A percentile compares a stretch with the other conserved stretches of the same genome.
These are phyloP conservation scores for Begonia peltatifolia DNA, from an alignment of 306 rosid species.

Conservation along the genomic window DNA sequence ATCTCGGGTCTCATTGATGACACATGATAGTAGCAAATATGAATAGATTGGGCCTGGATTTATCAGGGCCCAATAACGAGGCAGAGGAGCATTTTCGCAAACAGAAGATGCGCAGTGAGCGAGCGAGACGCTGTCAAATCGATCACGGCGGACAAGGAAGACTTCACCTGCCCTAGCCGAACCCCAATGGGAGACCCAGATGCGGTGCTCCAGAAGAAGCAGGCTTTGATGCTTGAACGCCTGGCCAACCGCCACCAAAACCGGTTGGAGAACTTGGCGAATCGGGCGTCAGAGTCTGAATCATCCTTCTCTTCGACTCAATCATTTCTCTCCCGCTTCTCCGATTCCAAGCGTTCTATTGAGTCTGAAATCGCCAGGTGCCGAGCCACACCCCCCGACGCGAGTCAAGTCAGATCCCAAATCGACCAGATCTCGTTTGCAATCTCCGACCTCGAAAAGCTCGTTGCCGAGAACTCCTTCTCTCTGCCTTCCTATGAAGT, in stretches of 20 bases:
- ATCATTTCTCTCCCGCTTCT: conserved; percentile 44
- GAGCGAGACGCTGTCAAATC: neutral
- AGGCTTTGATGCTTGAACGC: conserved; percentile 55
- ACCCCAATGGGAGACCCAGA: conserved; percentile 7
- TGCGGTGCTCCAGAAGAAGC: conserved; percentile 42
- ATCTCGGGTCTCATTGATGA: too few species aligned
- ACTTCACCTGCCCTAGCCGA: conserved; percentile 12
- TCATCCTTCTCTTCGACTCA: conserved; percentile 43
- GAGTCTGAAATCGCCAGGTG: conserved; percentile 35
- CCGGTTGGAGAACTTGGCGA: conserved; percentile 25
- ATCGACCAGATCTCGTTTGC: conserved; percentile 43
- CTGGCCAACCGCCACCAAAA: conserved; percentile 53
- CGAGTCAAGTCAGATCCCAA: conserved; percentile 27
- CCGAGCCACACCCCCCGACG: conserved; percentile 14
- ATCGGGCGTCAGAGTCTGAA: conserved; percentile 20
- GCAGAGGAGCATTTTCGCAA: too few species aligned
- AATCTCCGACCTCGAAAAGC: conserved; percentile 64
- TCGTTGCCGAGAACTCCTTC: conserved; percentile 63
- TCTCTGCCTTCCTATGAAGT: conserved; percentile 69
- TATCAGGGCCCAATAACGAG: too few species aligned
- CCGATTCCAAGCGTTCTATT: conserved; percentile 31
- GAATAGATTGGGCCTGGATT: too few species aligned
- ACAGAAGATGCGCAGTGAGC: too few species aligned
- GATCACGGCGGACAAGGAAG: conserved; percentile 20
- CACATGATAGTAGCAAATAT: too few species aligned